Evolutionary conservation across 2,329 filamentous ascomycete species (phyloP).

Genomic region (Boeremia lycopersici): DNA sequence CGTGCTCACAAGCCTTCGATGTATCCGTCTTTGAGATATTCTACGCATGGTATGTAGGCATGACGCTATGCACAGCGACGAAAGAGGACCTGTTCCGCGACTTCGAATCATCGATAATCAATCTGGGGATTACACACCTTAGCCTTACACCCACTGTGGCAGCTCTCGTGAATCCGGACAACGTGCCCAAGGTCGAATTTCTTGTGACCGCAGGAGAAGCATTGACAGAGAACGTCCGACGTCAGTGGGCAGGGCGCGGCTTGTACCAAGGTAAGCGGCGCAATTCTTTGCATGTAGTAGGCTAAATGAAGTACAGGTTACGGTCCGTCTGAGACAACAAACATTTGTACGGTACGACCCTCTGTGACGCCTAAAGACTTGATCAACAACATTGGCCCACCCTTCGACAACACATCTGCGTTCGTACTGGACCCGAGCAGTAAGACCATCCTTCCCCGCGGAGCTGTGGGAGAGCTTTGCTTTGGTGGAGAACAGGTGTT

Average conservation of each 20-base stretch:
- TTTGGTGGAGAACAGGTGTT: conserved; percentile 84
- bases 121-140: conserved; percentile 73
- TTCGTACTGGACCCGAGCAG: conserved; percentile 62
- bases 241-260: conserved; percentile 68
- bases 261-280: conserved; percentile 68
- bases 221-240: conserved; percentile 73
- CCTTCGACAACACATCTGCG: conserved; percentile 76
- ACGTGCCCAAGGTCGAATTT: conserved; percentile 74
- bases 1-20: conserved; percentile 84
- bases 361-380: conserved; percentile 63
- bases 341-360: conserved; percentile 78
- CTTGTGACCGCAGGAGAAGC: conserved; percentile 83
- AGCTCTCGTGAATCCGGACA: conserved; percentile 69
- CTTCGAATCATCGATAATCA: conserved; percentile 69
- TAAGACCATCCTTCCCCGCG: conserved; percentile 63
- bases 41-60: conserved; percentile 78
- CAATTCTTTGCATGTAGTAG: neutral
- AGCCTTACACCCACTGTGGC: conserved; percentile 87
- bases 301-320: conserved; percentile 57
- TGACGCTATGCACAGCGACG: conserved; percentile 75
- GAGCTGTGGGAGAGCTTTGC: conserved; percentile 80
- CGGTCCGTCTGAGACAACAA: conserved; percentile 84
- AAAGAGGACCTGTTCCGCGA: conserved; percentile 78
- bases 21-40: conserved; percentile 91
- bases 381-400: conserved; percentile 76